A percentile compares a stretch with the other conserved stretches of the same genome.
phyloP scores from a whole-genome alignment of 23 red algal species.

The Agarophyton chilense region DNA sequence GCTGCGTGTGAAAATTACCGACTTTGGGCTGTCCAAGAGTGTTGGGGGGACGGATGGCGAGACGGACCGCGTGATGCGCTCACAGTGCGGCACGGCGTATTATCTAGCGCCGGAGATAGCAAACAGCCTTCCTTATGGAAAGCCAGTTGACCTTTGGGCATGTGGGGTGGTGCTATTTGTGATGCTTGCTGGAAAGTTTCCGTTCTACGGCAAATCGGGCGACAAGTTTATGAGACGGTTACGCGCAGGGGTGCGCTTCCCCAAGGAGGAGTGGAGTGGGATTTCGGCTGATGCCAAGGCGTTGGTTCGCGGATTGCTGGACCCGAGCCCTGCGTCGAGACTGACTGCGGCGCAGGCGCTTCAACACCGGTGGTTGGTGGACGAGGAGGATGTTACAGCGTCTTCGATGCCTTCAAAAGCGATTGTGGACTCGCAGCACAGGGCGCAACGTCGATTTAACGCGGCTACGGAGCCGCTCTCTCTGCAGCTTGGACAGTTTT shows the following conservation, averaged over 20 bases:
- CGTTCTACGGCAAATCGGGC: constrained; percentile 89
- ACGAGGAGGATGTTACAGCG: constrained; percentile 51
- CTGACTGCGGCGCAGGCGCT: constrained; percentile 77
- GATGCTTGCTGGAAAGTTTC: constrained; percentile 89
- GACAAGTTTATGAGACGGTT: constrained; percentile 81
- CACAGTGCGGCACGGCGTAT: constrained; percentile 82
- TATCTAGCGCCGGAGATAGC: constrained; percentile 92
- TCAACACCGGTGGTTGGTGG: constrained; percentile 83
- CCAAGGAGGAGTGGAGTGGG: constrained; percentile 72
- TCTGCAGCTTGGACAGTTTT: constrained; percentile 33
- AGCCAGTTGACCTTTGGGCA: constrained; percentile 89
- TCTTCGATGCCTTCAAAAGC: constrained; percentile 20
- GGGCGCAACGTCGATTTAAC: constrained; percentile 16
- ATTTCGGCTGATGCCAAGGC: constrained; percentile 79
- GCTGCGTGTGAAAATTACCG: constrained; percentile 84
- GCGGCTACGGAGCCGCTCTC: constrained; percentile 39
- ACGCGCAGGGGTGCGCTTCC: constrained; percentile 75
- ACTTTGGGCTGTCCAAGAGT: constrained; percentile 91
- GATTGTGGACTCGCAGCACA: constrained; percentile 17
- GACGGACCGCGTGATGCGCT: constrained; percentile 66
- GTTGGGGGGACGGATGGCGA: constrained; percentile 37
- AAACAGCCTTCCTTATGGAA: constrained; percentile 65
- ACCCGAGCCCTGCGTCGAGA: constrained; percentile 76
- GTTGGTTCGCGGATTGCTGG: constrained; percentile 74
- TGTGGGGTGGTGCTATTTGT: constrained; percentile 88